Conservation (phyloP, 139 green algal species). For the Zygnema cylindricum region DNA sequence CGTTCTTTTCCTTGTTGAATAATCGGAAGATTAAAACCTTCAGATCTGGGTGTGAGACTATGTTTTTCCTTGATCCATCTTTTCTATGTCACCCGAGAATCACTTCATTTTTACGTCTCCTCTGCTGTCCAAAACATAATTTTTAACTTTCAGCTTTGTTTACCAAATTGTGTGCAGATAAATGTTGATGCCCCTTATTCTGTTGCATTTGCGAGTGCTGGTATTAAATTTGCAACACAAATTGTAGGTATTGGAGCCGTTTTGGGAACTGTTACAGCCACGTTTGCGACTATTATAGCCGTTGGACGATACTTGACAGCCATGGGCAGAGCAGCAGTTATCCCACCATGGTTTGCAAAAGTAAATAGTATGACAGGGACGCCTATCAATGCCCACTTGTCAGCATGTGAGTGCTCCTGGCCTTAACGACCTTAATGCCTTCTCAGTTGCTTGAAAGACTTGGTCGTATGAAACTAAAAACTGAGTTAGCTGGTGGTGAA, state of each 20-base stretch:
- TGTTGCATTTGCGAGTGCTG: conserved; percentile 54
- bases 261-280: conserved; percentile 19
- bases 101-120: too few species aligned
- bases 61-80: too few species aligned
- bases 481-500: too few species aligned
- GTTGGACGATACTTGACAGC: neutral
- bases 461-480: too few species aligned
- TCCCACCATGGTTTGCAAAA: neutral
- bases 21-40: too few species aligned
- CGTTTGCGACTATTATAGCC: neutral
- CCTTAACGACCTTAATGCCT: too few species aligned
- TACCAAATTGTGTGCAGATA: conserved; percentile 64
- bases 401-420: neutral
- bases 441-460: too few species aligned
- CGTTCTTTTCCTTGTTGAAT: too few species aligned
- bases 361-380: neutral
- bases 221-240: neutral
- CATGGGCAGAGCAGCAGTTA: neutral
- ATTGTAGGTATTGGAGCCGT: conserved; percentile 22
- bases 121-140: too few species aligned
- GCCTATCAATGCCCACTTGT: neutral
- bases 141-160: too few species aligned
- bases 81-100: too few species aligned
- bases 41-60: too few species aligned
- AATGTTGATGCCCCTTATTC: conserved; percentile 62